A percentile compares a stretch with the other conserved stretches of the same genome.
phyloP scores from a whole-genome alignment of 148 eudicot genomes.

The Arbutus unedo region DNA sequence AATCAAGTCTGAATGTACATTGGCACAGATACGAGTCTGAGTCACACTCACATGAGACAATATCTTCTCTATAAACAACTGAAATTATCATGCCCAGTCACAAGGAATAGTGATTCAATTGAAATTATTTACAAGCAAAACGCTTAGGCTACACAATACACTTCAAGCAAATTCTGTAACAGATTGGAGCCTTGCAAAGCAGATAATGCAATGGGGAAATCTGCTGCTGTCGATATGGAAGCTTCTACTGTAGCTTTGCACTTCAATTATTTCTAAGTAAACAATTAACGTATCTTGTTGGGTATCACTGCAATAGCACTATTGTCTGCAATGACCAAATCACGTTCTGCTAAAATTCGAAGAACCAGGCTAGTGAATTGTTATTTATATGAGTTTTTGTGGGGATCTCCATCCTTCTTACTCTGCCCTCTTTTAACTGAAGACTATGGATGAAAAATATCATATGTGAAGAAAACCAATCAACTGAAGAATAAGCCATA shows the following conservation, averaged over 20 bases:
- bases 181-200: neutral
- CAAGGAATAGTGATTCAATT: neutral
- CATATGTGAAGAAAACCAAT: neutral
- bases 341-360: conserved; percentile 14
- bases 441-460: neutral
- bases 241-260: neutral
- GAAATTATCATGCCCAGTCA: neutral
- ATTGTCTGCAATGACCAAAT: neutral
- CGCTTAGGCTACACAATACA: neutral
- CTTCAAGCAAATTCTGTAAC: neutral
- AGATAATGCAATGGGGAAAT: neutral
- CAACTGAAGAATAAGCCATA: neutral
- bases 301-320: neutral
- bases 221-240: neutral
- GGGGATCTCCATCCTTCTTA: neutral
- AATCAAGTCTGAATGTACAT: neutral
- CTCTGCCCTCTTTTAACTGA: neutral
- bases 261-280: neutral
- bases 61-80: no score
- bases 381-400: neutral
- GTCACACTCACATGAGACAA: no score
- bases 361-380: conserved; percentile 11
- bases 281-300: neutral
- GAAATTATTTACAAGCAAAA: neutral
- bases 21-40: neutral